A percentile compares a stretch with the other conserved stretches of the same genome.
Conservation (phyloP, 768 basidiomycete genomes). For the Antrodiella citrinella region DNA sequence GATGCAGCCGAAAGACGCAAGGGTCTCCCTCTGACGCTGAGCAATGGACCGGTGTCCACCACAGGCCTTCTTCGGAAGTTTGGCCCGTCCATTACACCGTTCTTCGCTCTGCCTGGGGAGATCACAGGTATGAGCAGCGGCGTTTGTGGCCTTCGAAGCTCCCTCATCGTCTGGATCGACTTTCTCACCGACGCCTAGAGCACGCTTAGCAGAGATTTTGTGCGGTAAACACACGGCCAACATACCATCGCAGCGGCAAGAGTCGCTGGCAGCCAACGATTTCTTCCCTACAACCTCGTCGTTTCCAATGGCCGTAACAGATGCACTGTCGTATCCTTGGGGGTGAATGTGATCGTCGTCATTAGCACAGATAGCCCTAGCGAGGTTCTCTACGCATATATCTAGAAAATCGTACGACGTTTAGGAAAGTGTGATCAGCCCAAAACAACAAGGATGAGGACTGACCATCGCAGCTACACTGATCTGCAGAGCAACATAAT, state of each 20-base stretch:
- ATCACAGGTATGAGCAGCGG: not conserved
- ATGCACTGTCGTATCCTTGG: not conserved
- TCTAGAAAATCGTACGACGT: constrained; percentile 11
- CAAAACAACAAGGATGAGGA: not conserved
- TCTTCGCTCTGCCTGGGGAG: not conserved
- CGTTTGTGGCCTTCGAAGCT: not conserved
- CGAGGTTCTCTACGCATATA: constrained; percentile 18
- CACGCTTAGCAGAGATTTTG: not conserved
- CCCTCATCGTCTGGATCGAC: not conserved
- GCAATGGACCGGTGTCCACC: constrained; percentile 19
- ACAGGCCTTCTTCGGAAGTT: constrained; percentile 16
- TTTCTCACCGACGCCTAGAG: no score
- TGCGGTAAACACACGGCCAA: no score
- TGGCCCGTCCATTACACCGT: not conserved
- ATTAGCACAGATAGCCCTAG: constrained; percentile 19
- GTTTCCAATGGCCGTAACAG: not conserved
- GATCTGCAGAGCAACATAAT: constrained; percentile 15
- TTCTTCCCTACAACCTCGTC: not conserved
- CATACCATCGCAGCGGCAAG: constrained; percentile 11
- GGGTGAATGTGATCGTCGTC: constrained; percentile 19
- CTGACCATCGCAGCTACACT: constrained; percentile 21
- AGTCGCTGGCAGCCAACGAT: constrained; percentile 4
- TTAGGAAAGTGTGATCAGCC: not conserved
- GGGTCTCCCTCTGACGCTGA: constrained; percentile 20
- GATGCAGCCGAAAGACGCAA: constrained; percentile 22